Evolutionary conservation across 257 asterid genomes (phyloP).

Genomic region (Parsonsia alboflavescens): DNA sequence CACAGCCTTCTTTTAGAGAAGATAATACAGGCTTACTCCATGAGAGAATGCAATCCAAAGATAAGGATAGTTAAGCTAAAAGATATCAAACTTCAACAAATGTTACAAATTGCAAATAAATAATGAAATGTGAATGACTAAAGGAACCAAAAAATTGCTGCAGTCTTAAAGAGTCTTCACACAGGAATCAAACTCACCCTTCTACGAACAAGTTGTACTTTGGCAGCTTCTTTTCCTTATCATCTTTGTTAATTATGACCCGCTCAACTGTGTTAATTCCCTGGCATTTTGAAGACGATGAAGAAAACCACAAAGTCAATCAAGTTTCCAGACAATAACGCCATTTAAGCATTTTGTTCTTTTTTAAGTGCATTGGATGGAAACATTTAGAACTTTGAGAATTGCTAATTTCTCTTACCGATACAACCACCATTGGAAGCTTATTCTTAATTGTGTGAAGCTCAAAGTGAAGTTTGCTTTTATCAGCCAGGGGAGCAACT

Average conservation of each 20-base stretch:
- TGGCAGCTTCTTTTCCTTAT: conserved; percentile 21
- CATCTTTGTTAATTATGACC: conserved; percentile 59
- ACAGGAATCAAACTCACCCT: conserved; percentile 52
- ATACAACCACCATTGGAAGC: conserved; percentile 74
- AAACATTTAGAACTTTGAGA: not conserved
- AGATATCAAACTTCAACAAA: not conserved
- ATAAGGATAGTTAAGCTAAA: not conserved
- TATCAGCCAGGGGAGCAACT: conserved; percentile 45
- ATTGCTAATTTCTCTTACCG: conserved; percentile 35
- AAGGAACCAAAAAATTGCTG: not conserved
- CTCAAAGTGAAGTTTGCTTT: conserved; percentile 60
- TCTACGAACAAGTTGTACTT: conserved; percentile 68
- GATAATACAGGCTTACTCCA: not conserved
- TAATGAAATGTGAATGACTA: not conserved
- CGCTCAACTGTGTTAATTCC: conserved; percentile 83
- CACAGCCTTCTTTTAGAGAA: not conserved
- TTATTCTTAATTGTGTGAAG: conserved; percentile 54
- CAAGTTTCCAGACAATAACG: not conserved
- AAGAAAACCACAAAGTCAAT: conserved; percentile 3
- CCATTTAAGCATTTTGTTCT: not conserved
- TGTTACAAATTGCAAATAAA: not conserved
- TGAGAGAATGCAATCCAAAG: not conserved
- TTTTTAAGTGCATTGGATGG: not conserved
- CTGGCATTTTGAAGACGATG: conserved; percentile 33
- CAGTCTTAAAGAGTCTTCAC: not conserved